A percentile compares a stretch with the other conserved stretches of the same genome.
Evolutionary conservation across 495 filamentous ascomycete species (phyloP).

Genomic region (Neurospora terricola): DNA sequence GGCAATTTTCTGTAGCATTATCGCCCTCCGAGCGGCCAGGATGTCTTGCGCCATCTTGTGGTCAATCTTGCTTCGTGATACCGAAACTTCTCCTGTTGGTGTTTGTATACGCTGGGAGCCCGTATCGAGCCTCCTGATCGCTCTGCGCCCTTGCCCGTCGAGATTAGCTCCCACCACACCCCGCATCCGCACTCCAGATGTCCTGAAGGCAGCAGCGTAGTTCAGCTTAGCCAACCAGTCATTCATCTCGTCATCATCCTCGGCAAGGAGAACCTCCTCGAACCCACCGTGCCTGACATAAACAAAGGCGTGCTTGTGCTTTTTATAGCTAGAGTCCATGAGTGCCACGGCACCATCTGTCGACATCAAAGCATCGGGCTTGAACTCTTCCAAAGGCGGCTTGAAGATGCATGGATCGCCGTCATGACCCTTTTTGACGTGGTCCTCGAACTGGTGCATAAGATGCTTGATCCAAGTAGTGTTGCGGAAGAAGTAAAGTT

Average conservation of each 20-base stretch:
- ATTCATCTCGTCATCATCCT: slow-evolving; percentile 83
- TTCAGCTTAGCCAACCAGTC: slow-evolving; percentile 97
- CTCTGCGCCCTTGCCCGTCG: slow-evolving; percentile 71
- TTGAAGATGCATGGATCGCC: slow-evolving; percentile 73
- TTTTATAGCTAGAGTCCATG: slow-evolving; percentile 77
- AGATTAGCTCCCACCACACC: slow-evolving; percentile 77
- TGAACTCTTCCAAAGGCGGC: slow-evolving; percentile 82
- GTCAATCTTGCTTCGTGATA: slow-evolving; percentile 60
- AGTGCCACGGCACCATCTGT: slow-evolving; percentile 87
- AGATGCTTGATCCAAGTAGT: slow-evolving; percentile 83
- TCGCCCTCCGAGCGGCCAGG: slow-evolving; percentile 62
- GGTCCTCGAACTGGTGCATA: slow-evolving; percentile 73
- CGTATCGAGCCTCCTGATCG: slow-evolving; percentile 55
- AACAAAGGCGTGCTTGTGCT: slow-evolving; percentile 91
- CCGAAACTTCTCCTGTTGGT: slow-evolving; percentile 58
- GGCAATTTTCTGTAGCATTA: slow-evolving; percentile 72
- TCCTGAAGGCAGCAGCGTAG: slow-evolving; percentile 87
- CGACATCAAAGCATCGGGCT: slow-evolving; percentile 83
- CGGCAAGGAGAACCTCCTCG: slow-evolving; percentile 85
- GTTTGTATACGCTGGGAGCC: slow-evolving; percentile 53
- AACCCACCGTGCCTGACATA: slow-evolving; percentile 82
- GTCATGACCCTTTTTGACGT: slow-evolving; percentile 58
- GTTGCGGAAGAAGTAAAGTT: slow-evolving; percentile 94
- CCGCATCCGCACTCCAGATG: slow-evolving; percentile 82
- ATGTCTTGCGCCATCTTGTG: slow-evolving; percentile 75